These are phyloP conservation scores for Dendrobium nobile DNA, from an alignment of 106 monocot species.

Conservation along the genomic window DNA sequence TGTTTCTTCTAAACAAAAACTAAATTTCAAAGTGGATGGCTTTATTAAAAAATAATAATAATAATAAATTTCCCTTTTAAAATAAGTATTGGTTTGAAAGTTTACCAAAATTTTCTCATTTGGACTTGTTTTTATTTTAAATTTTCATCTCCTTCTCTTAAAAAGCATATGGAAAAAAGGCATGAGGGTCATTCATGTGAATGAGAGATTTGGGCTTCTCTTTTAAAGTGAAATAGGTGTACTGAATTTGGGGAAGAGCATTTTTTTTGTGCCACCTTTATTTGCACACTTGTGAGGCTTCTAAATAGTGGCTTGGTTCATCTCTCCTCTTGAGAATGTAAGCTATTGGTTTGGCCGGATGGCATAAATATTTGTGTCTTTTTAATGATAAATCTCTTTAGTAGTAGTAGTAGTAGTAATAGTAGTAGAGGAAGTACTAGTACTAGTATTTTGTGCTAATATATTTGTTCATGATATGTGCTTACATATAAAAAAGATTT, in stretches of 20 bases:
- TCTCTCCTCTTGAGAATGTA: neutral
- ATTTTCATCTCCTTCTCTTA: neutral
- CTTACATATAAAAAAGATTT: too few species aligned
- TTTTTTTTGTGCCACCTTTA: neutral
- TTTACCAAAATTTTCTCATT: too few species aligned
- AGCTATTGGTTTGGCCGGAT: neutral
- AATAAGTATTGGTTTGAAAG: too few species aligned
- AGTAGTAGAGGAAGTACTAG: too few species aligned
- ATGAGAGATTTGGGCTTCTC: neutral
- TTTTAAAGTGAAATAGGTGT: neutral
- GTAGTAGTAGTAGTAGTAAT: neutral
- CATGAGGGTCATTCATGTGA: neutral
- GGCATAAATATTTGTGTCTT: neutral
- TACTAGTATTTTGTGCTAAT: neutral
- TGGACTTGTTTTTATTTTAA: neutral
- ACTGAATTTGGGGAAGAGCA: neutral
- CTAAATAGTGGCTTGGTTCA: neutral
- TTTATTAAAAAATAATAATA: too few species aligned
- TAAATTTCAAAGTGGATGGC: too few species aligned
- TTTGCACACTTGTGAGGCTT: neutral
- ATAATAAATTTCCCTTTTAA: too few species aligned
- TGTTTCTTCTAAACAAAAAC: too few species aligned
- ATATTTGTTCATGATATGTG: neutral
- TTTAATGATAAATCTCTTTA: neutral
- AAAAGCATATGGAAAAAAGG: neutral